Evolutionary conservation across 1,139 yeast genomes (phyloP), one percentile per base, ranked within the genome.

Genomic region (Wickerhamiella pararugosa): DNA sequence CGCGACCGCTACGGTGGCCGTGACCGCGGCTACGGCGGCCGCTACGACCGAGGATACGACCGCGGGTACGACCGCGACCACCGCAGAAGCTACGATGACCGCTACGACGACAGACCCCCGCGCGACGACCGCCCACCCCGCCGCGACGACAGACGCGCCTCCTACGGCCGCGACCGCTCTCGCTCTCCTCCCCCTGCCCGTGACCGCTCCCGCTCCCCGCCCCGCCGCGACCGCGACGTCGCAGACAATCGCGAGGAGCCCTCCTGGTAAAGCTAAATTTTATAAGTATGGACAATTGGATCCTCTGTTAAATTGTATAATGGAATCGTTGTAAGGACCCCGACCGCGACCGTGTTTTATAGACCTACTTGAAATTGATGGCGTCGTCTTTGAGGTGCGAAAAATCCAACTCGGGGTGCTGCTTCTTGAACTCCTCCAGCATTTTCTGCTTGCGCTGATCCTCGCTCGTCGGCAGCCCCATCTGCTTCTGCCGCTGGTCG

Each of bases 391-490:
- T 48, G 29, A 61, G 56, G 40, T 49, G 43, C 39, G 49, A 45
- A 47, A 64, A 64, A 47, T 63, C 68, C 50, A 64, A 51, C 44
- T 66, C 70, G 3, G 71, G 71, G 42, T 67, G 71, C 54, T 60
- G 64, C 29, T 49, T 41, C 47, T 66, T 63, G 54, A 66, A 66
- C 45, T 59, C 58, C 34, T 62, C 62, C 38, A 66, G 50, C 32
- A 59, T 51, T 37, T 57, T 51, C 43, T 57, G 56, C 47, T 62
- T 62, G 42, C 56, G 53, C 42, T 54, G 46, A 43, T 65, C 69
- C 32, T 65, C 69, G 42, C 61, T 56, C 25, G 51, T 44, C 5
- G 52, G 53, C 45, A 53, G 50, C 9, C 66, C 68, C 51, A 50
- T 50, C 44, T 62, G 59, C 48, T 65, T 63, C 45, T 65, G 69